Evolutionary conservation across 1,139 yeast genomes (phyloP).

Genomic region (Suhomyces maxii): DNA sequence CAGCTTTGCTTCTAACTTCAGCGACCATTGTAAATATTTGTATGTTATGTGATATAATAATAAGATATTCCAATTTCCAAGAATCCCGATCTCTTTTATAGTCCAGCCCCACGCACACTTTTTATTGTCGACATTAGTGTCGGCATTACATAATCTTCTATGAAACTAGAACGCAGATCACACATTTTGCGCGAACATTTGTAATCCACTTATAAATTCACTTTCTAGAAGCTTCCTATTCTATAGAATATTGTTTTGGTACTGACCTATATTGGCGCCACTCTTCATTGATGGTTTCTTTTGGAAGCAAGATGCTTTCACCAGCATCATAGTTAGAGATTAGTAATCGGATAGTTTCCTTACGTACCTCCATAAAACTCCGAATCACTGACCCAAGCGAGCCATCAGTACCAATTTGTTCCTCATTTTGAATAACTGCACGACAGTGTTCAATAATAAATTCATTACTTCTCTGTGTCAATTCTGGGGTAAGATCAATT

Average conservation of each 20-base stretch:
- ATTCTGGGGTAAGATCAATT: background rate
- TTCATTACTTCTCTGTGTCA: constrained; percentile 2
- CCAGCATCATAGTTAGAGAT: constrained; percentile 2
- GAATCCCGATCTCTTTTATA: constrained; percentile 3
- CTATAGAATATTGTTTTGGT: constrained; percentile 1
- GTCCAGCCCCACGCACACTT: background rate
- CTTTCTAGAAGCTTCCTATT: background rate
- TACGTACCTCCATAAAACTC: background rate
- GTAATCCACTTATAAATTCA: constrained; percentile 1
- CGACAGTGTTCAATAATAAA: constrained; percentile 6
- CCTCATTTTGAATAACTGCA: background rate
- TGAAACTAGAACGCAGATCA: constrained; percentile 1
- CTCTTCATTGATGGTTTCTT: background rate
- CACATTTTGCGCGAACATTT: background rate
- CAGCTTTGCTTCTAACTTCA: constrained; percentile 47
- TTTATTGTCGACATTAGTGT: background rate
- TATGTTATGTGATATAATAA: background rate
- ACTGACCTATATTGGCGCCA: constrained; percentile 5
- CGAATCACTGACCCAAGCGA: constrained; percentile 1
- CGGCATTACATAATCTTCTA: constrained; percentile 1
- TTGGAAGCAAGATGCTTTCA: constrained; percentile 4
- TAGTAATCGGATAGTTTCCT: background rate
- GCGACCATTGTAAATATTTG: constrained; percentile 37
- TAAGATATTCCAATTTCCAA: background rate
- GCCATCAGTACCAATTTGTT: background rate